phyloP scores from a whole-genome alignment of 2,329 filamentous ascomycete species.

The Cordyceps fumosorosea region DNA sequence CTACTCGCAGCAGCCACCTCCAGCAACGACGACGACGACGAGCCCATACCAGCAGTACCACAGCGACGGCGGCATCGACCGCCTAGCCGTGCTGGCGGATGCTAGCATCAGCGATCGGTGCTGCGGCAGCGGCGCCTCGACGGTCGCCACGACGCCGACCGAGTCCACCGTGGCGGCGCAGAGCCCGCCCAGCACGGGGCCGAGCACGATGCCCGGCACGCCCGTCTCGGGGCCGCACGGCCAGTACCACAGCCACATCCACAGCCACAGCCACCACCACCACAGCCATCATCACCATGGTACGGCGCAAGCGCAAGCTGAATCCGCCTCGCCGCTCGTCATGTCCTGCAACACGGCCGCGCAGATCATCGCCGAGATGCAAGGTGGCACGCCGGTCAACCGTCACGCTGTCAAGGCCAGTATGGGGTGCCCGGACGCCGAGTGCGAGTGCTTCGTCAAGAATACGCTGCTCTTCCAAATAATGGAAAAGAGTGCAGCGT shows the following conservation, averaged over 20 bases:
- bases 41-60: conserved; percentile 4
- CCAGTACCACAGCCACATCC: not conserved
- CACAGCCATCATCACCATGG: not conserved
- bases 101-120: conserved; percentile 28
- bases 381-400: conserved; percentile 25
- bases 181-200: conserved; percentile 10
- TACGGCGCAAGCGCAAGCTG: not conserved
- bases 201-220: conserved; percentile 13
- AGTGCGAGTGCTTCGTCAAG: conserved; percentile 16
- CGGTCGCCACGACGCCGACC: conserved; percentile 3
- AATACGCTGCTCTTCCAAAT: conserved; percentile 15
- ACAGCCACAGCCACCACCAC: not conserved
- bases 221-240: conserved; percentile 2
- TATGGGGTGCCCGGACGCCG: conserved; percentile 24
- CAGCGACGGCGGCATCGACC: conserved; percentile 20
- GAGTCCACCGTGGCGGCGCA: conserved; percentile 1
- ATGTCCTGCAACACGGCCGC: conserved; percentile 31
- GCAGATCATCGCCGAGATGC: conserved; percentile 33
- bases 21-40: not conserved
- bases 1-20: not conserved
- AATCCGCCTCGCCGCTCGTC: conserved; percentile 22
- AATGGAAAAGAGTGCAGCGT: conserved; percentile 7
- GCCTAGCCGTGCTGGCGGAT: conserved; percentile 32
- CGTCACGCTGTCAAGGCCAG: conserved; percentile 18
- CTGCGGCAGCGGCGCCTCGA: conserved; percentile 12